Evolutionary conservation across 2,329 filamentous ascomycete species (phyloP).

Genomic region (Trichoderma pleuroti): DNA sequence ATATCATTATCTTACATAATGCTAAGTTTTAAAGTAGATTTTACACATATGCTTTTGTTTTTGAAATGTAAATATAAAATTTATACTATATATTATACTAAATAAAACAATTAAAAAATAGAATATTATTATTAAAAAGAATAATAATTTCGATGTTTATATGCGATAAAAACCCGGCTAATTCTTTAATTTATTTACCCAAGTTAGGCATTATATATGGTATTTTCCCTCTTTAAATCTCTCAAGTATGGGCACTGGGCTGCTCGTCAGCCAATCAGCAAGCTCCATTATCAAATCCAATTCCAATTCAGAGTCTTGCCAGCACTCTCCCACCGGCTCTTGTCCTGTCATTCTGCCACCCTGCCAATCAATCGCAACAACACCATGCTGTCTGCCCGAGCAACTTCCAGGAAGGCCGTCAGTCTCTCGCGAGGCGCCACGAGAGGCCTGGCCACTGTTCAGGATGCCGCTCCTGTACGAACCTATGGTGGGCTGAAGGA

Average conservation of each 20-base stretch:
- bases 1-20: neutral
- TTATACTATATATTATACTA: neutral
- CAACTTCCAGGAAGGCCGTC: constrained; percentile 39
- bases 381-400: constrained; percentile 46
- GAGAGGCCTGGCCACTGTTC: constrained; percentile 77
- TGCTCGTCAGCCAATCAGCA: neutral
- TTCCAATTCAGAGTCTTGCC: constrained; percentile 12
- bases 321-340: constrained; percentile 35
- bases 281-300: constrained; percentile 15
- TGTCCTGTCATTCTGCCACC: constrained; percentile 23
- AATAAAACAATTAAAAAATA: neutral
- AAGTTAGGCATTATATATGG: neutral
- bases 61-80: neutral
- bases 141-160: neutral
- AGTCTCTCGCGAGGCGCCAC: constrained; percentile 43
- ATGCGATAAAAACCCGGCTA: neutral
- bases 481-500: constrained; percentile 86
- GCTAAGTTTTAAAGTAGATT: neutral
- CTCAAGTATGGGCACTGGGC: neutral
- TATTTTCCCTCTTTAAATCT: neutral
- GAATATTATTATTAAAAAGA: neutral
- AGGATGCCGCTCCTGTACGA: constrained; percentile 67
- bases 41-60: neutral
- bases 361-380: constrained; percentile 25
- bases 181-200: neutral